A percentile compares a stretch with the other conserved stretches of the same genome.
Conservation (phyloP, 2,329 filamentous ascomycete genomes). For the Epichloe hybrida region DNA sequence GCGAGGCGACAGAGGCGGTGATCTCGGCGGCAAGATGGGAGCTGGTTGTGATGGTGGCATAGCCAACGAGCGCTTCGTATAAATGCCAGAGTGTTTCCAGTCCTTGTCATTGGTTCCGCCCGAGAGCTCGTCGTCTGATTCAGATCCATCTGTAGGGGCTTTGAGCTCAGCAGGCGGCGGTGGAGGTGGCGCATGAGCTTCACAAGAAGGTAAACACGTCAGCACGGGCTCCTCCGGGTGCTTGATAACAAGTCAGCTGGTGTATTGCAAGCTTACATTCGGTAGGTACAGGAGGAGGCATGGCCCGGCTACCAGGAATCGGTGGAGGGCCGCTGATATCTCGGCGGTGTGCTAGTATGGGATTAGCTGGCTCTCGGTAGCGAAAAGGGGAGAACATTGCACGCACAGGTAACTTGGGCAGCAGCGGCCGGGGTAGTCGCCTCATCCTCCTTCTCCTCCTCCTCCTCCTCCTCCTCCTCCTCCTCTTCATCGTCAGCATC, state of each 20-base stretch:
- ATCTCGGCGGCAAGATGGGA: constrained; percentile 16
- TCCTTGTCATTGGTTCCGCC: constrained; percentile 31
- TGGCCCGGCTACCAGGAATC: constrained; percentile 36
- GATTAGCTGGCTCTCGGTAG: constrained; percentile 12
- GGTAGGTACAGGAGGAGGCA: constrained; percentile 42
- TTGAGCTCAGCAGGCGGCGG: constrained; percentile 38
- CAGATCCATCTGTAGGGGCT: constrained; percentile 65
- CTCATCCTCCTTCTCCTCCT: constrained; percentile 16
- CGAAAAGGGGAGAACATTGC: background rate
- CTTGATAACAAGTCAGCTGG: background rate
- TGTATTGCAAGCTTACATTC: constrained; percentile 37
- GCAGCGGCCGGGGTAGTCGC: constrained; percentile 21
- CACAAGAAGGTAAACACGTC: background rate
- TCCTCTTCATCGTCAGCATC: constrained; percentile 18
- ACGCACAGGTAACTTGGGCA: constrained; percentile 10
- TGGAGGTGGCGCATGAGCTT: constrained; percentile 50
- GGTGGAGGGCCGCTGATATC: constrained; percentile 27
- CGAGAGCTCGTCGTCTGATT: constrained; percentile 79
- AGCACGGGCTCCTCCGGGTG: background rate
- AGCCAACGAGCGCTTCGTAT: constrained; percentile 22
- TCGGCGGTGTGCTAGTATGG: constrained; percentile 19
- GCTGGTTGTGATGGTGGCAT: constrained; percentile 27
- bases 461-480: constrained; percentile 23
- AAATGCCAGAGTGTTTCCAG: constrained; percentile 21
- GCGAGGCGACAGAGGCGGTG: constrained; percentile 22